Percentiles rank a stretch among this genome's conserved stretches.
Conservation (phyloP, 306 rosid genomes). For the cucumber (Cucumis sativus) region DNA sequence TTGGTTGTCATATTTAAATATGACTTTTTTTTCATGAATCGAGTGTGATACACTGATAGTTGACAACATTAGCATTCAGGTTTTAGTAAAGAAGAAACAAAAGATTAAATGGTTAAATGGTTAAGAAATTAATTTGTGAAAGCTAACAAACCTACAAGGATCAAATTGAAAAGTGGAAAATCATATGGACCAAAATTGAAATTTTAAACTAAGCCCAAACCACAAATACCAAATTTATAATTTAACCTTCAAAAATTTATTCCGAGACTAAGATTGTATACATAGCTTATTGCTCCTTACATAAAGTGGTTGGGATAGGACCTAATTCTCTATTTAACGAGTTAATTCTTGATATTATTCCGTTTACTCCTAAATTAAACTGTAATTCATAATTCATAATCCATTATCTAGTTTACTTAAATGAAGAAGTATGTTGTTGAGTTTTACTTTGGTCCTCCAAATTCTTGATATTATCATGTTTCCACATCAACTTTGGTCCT, state of each 20-base stretch:
- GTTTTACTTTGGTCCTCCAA: neutral
- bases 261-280: neutral
- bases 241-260: neutral
- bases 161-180: neutral
- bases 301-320: neutral
- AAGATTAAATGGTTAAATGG: neutral
- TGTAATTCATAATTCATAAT: neutral
- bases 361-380: neutral
- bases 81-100: neutral
- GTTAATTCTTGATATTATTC: neutral
- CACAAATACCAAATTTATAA: neutral
- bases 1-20: neutral
- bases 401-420: neutral
- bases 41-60: neutral
- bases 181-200: neutral
- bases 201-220: neutral
- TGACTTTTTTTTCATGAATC: neutral
- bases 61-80: neutral
- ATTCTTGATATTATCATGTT: neutral
- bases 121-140: neutral
- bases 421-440: neutral
- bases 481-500: neutral
- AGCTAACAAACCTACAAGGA: neutral
- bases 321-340: neutral
- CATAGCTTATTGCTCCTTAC: neutral